These are phyloP conservation scores for Backusella macrospora DNA, from an alignment of 192 early-diverging fungal genomes.

Conservation along the genomic window DNA sequence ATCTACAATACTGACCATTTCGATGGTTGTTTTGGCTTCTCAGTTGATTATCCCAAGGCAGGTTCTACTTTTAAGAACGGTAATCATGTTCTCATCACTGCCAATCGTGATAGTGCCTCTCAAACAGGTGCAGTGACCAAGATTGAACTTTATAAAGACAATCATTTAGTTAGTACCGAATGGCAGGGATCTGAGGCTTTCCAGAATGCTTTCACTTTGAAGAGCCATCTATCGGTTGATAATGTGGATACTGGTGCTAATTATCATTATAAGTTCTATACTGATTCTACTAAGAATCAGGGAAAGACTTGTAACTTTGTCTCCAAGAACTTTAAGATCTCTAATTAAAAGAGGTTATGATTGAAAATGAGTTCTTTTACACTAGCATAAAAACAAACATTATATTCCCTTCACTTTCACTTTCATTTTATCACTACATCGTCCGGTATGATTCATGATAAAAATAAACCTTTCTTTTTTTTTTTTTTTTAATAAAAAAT, in stretches of 20 bases:
- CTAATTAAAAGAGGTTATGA: background rate
- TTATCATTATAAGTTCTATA: constrained; percentile 33
- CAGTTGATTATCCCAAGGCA: constrained; percentile 29
- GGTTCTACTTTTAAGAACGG: constrained; percentile 21
- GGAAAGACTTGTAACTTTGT: constrained; percentile 23
- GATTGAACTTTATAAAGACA: constrained; percentile 35
- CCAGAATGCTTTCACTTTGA: constrained; percentile 33
- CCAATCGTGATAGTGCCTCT: constrained; percentile 31
- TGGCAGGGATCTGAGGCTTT: constrained; percentile 31
- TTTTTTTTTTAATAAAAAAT: background rate
- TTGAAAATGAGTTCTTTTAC: background rate
- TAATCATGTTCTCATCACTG: constrained; percentile 27
- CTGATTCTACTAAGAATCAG: constrained; percentile 20
- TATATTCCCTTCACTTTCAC: background rate
- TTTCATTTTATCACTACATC: background rate
- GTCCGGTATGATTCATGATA: background rate
- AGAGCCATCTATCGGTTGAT: constrained; percentile 28
- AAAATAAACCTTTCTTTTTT: too few species aligned
- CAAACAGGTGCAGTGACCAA: constrained; percentile 34
- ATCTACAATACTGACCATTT: constrained; percentile 31
- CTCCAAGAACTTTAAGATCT: constrained; percentile 34
- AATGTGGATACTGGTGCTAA: constrained; percentile 18
- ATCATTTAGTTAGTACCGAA: constrained; percentile 18
- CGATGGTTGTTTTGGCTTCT: constrained; percentile 40
- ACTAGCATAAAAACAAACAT: background rate